Conservation (phyloP, 352 stramenopile genomes). For the Pythium folliculosum region DNA sequence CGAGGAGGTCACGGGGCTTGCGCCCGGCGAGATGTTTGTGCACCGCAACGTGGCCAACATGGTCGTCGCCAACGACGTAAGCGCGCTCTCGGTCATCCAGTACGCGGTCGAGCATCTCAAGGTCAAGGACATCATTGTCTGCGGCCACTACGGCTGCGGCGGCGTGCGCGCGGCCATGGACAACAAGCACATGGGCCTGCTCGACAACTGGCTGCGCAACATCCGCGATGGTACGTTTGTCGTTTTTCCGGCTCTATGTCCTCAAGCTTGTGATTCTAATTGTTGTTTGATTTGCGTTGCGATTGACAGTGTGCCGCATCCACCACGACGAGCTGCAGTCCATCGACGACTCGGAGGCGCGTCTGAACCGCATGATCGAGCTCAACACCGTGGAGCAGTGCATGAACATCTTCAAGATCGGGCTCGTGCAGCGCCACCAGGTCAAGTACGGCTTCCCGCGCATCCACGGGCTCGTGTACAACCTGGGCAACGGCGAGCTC, state of each 20-base stretch:
- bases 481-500: conserved; percentile 75
- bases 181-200: conserved; percentile 73
- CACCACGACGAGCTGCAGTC: conserved; percentile 83
- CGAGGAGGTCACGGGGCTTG: conserved; percentile 63
- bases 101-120: conserved; percentile 81
- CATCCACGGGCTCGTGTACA: conserved; percentile 88
- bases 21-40: conserved; percentile 73
- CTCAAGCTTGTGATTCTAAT: conserved; percentile 3
- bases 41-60: conserved; percentile 78
- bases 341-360: conserved; percentile 80
- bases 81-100: conserved; percentile 38
- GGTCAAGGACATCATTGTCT: conserved; percentile 88
- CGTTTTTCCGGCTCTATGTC: too few relatives aligned
- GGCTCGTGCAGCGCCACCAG: conserved; percentile 82
- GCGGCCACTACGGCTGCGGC: conserved; percentile 87
- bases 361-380: conserved; percentile 77
- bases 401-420: conserved; percentile 91
- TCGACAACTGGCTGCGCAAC: conserved; percentile 93
- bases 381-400: conserved; percentile 90
- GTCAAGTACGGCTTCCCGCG: conserved; percentile 87
- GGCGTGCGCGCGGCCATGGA: conserved; percentile 74
- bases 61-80: conserved; percentile 42
- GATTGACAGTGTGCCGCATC: conserved; percentile 77
- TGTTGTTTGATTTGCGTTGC: too few relatives aligned
- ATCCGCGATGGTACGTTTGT: conserved; percentile 89